These are phyloP conservation scores for Sicyos edulis DNA, from an alignment of 306 rosid species.

Conservation along the genomic window DNA sequence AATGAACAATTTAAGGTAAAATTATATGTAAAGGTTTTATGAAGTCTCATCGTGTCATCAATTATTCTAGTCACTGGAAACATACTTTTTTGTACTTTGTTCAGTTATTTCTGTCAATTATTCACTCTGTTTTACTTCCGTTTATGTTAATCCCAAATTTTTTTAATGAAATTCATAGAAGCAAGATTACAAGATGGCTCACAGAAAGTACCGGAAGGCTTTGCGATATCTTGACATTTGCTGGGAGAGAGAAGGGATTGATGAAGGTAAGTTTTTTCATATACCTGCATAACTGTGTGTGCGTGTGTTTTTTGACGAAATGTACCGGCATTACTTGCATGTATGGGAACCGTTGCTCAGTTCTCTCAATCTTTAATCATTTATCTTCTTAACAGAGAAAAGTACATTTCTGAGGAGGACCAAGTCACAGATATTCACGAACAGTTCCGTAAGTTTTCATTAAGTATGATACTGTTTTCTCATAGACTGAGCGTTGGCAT, in stretches of 20 bases:
- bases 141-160: too few relatives aligned
- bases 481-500: too few relatives aligned
- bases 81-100: too few relatives aligned
- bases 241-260: constrained; percentile 90
- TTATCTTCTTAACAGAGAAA: constrained; percentile 35
- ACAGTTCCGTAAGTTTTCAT: constrained; percentile 70
- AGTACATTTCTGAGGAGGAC: constrained; percentile 65
- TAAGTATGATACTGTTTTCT: too few relatives aligned
- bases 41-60: too few relatives aligned
- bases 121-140: too few relatives aligned
- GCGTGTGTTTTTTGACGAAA: too few relatives aligned
- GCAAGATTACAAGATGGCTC: constrained; percentile 70
- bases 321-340: background rate
- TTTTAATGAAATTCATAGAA: background rate
- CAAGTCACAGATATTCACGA: constrained; percentile 84
- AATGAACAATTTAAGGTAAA: constrained; percentile 67
- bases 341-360: background rate
- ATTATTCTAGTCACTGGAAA: too few relatives aligned
- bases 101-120: too few relatives aligned
- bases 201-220: constrained; percentile 71
- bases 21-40: background rate
- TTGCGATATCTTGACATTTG: constrained; percentile 77
- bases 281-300: too few relatives aligned
- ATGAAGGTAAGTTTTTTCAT: constrained; percentile 45
- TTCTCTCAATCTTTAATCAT: too few relatives aligned